phyloP scores from a whole-genome alignment of 2,329 filamentous ascomycete species.

The Thyridium curvatum region DNA sequence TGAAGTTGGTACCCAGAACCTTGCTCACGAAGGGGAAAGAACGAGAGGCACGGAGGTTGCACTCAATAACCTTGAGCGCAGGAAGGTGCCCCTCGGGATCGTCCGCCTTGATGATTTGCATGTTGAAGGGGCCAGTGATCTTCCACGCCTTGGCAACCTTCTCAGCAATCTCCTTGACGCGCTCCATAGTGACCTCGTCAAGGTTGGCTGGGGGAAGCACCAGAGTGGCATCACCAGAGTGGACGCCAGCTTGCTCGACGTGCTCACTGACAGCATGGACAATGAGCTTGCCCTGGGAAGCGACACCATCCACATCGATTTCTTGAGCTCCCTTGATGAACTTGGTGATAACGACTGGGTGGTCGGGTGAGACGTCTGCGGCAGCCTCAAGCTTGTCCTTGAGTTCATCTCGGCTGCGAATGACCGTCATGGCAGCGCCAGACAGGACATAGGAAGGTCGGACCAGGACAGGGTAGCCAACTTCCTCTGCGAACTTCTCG shows the following conservation, averaged over 20 bases:
- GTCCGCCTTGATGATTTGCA: constrained; percentile 99
- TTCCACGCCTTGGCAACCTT: constrained; percentile 97
- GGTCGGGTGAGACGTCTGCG: constrained; percentile 85
- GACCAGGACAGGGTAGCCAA: constrained; percentile 89
- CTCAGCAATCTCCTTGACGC: constrained; percentile 89
- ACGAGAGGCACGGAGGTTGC: constrained; percentile 91
- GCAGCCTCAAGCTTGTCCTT: constrained; percentile 85
- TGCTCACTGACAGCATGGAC: constrained; percentile 98
- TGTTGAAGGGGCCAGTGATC: constrained; percentile 95
- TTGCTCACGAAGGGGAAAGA: constrained; percentile 99
- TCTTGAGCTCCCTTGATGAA: constrained; percentile 99
- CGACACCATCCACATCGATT: constrained; percentile 98
- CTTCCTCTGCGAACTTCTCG: constrained; percentile 75
- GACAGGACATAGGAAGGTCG: constrained; percentile 95
- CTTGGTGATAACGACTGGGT: constrained; percentile 97
- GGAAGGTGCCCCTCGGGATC: no score
- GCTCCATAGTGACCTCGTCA: constrained; percentile 76
- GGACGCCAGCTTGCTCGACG: constrained; percentile 96
- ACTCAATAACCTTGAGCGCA: constrained; percentile 99
- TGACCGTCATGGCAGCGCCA: constrained; percentile 97
- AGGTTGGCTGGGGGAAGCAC: constrained; percentile 94
- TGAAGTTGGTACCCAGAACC: constrained; percentile 94
- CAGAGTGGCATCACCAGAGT: constrained; percentile 94
- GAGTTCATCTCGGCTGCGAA: constrained; percentile 86
- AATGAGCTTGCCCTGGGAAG: constrained; percentile 79